These are phyloP conservation scores for Fragosphaeria purpurea DNA, from an alignment of 2,329 filamentous ascomycete species.

Conservation along the genomic window DNA sequence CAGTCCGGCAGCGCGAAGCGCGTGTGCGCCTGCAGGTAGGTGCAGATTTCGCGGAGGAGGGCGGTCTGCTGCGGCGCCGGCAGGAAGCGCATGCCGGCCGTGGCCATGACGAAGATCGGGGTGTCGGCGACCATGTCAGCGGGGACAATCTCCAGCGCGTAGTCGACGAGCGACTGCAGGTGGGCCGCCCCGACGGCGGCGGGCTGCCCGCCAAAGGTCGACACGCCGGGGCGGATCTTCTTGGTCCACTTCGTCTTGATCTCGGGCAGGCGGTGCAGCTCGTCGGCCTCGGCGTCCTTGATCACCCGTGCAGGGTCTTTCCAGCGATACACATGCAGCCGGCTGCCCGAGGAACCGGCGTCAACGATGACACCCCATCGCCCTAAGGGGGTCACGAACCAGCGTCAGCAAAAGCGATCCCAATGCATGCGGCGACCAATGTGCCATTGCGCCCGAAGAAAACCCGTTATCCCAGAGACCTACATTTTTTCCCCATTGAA, in stretches of 20 bases:
- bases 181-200: slow-evolving; percentile 72
- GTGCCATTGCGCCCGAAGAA: background rate
- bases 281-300: slow-evolving; percentile 46
- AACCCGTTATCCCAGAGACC: background rate
- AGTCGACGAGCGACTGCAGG: slow-evolving; percentile 66
- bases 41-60: slow-evolving; percentile 69
- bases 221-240: slow-evolving; percentile 90
- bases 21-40: slow-evolving; percentile 67
- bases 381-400: slow-evolving; percentile 26
- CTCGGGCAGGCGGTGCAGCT: slow-evolving; percentile 62
- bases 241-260: slow-evolving; percentile 82
- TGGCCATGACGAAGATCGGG: slow-evolving; percentile 89
- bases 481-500: slow-evolving; percentile 11
- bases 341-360: slow-evolving; percentile 93
- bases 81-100: slow-evolving; percentile 85
- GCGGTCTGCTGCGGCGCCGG: slow-evolving; percentile 61
- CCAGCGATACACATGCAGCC: slow-evolving; percentile 92
- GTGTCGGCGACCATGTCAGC: slow-evolving; percentile 68
- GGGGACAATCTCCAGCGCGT: slow-evolving; percentile 72
- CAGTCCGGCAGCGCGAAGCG: slow-evolving; percentile 86
- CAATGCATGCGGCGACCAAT: background rate
- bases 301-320: slow-evolving; percentile 62
- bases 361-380: slow-evolving; percentile 92
- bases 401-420: background rate
- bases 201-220: slow-evolving; percentile 73